Percentiles rank a stretch among this genome's conserved stretches.
Evolutionary conservation across 2,329 filamentous ascomycete genomes (phyloP).

Genomic region (Leptoxyphium fumago): DNA sequence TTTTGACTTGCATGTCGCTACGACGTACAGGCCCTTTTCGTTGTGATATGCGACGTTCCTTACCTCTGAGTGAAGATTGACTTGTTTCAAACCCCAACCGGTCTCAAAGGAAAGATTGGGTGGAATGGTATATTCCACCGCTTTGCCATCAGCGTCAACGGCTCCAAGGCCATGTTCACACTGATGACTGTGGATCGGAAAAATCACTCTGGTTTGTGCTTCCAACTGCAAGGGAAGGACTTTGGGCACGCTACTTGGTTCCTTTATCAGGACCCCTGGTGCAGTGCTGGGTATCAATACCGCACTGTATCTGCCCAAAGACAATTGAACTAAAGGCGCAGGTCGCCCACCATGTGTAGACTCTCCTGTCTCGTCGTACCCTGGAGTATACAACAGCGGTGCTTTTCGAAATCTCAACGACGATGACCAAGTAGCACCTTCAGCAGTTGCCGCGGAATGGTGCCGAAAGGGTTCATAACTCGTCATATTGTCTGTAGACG

Average conservation of each 20-base stretch:
- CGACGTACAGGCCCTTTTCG: constrained; percentile 57
- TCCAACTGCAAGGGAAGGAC: constrained; percentile 26
- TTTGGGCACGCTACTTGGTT: constrained; percentile 60
- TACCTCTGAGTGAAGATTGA: constrained; percentile 51
- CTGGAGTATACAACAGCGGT: constrained; percentile 52
- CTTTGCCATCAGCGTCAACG: constrained; percentile 38
- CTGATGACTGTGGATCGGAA: constrained; percentile 58
- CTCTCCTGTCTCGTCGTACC: constrained; percentile 33
- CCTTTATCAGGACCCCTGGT: constrained; percentile 70
- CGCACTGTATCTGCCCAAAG: constrained; percentile 63
- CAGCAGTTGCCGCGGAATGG: constrained; percentile 19
- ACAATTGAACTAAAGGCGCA: constrained; percentile 40
- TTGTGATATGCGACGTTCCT: constrained; percentile 63
- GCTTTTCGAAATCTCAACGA: constrained; percentile 65
- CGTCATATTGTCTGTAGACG: constrained; percentile 65
- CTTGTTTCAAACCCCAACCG: constrained; percentile 59
- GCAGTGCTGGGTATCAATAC: constrained; percentile 72
- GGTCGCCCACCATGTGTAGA: constrained; percentile 31
- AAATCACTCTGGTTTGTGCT: constrained; percentile 40
- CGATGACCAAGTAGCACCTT: constrained; percentile 31
- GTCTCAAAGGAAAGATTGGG: constrained; percentile 54
- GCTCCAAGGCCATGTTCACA: constrained; percentile 72
- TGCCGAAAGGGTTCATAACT: constrained; percentile 68
- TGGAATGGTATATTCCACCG: constrained; percentile 61
- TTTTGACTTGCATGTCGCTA: constrained; percentile 52